Base-by-base conservation (phyloP, 306 rosid species). In the Hippophae rhamnoides region DNA sequence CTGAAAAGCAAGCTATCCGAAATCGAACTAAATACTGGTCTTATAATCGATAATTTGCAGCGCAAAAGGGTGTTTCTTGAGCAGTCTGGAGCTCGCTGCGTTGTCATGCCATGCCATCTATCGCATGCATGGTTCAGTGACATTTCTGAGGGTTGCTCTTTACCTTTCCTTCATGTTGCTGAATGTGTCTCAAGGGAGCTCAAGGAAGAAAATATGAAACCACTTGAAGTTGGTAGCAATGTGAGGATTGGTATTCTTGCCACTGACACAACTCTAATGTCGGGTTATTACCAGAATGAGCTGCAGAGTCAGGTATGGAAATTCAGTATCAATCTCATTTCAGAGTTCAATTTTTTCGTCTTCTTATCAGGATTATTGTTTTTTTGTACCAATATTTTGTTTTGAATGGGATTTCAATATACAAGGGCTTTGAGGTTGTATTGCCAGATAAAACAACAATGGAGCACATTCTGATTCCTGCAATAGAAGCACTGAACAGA, bases 351-450 rank as follows among this genome's bases (percentile, higher is more conserved):
- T 45, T 13, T 18, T 18, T 8, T 41, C 9, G 27, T 9, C 6
- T 51, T 6, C 52, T 56, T 10, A 10, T 31, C 38, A 2, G 38
- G 38, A 31, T 4, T 31, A 4, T 31, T 31, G 38, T 31, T 31
- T 4, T 5, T 31, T 31, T n/a, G 13, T 48, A 10, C 8, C 6
- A 49, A 49, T 13, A 11, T 25, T 38, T 58, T 12, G 61, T 11
- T 9, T 43, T 13, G 5, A 47, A 73, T 57, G 18, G 42, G 13
- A 11, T 18, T 12, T 23, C 47, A 12, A 53, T 45, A 62, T 58
- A 58, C 74, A 89, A 31, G 92, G 95, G 95, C 0, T 89, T 89
- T 74, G 95, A 86, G 82, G 92, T 83, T 52, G 77, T 89, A 27
- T 77, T 76, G 49, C 89, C 85, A 13, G 95, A 86, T 69, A 84